Conservation (phyloP, 2,329 filamentous ascomycete species). For the Aureobasidium vineae region DNA sequence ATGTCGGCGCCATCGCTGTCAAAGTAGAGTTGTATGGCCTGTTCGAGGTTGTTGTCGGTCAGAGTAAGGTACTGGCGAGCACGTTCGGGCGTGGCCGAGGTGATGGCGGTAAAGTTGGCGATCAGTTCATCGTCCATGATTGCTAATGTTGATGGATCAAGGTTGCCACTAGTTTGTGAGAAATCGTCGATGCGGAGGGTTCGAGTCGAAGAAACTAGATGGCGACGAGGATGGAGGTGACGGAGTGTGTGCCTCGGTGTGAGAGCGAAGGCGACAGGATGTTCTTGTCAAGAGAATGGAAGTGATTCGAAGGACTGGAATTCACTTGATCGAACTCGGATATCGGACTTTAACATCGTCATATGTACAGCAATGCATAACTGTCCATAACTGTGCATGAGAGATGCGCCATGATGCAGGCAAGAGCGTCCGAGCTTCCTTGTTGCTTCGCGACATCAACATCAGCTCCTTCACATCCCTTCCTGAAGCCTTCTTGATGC, state of each 20-base stretch:
- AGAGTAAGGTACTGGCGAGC: constrained; percentile 82
- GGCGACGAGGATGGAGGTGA: neutral
- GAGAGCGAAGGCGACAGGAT: neutral
- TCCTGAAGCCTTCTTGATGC: constrained; percentile 23
- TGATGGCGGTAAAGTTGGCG: constrained; percentile 76
- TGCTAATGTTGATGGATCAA: constrained; percentile 4
- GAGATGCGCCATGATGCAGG: neutral
- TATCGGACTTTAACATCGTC: constrained; percentile 11
- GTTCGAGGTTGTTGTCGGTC: constrained; percentile 77
- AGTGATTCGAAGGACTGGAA: constrained; percentile 20
- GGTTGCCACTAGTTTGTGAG: constrained; percentile 13
- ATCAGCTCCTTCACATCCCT: constrained; percentile 3
- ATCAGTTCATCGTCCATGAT: constrained; percentile 57
- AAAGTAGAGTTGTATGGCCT: constrained; percentile 87
- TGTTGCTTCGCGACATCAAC: neutral
- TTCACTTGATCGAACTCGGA: constrained; percentile 20
- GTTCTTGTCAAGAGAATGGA: constrained; percentile 1
- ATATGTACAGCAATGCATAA: neutral
- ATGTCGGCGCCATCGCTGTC: constrained; percentile 74
- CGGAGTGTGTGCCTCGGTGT: neutral
- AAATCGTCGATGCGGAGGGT: neutral
- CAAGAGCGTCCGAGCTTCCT: neutral
- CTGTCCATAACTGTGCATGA: neutral
- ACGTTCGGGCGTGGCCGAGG: constrained; percentile 68
- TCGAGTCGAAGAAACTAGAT: neutral